Evolutionary conservation across 2,329 filamentous ascomycete genomes (phyloP), one percentile per base, ranked within the genome.

Genomic region (Periconia sp.): DNA sequence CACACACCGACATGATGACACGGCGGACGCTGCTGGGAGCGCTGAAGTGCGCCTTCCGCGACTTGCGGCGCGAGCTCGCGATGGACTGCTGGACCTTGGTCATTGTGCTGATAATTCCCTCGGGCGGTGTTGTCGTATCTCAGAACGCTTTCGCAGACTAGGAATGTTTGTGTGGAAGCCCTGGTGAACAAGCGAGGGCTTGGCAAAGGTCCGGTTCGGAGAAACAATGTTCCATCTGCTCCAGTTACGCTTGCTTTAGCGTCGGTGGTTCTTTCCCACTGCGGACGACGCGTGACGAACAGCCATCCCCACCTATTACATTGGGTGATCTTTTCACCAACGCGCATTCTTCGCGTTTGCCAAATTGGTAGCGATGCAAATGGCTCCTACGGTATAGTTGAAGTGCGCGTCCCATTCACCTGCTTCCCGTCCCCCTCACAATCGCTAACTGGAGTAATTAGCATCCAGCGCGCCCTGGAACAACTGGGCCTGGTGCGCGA

Each of bases 41-140:
- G 78, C 85, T 83, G 87, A 96, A 99, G 86, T 99, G 93, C 78
- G 91, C 90, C 86, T 96, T 96, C 82, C 94, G 91, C 82, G 91
- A 94, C 91, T 99, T 99, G 84, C 93, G 89, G 82, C 93, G 88
- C 76, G 92, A 96, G 80, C 90, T 91, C 79, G 84, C 78, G 74
- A 91, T 53, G 53, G 57, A 57, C 56, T 57, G 77, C 81, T 84
- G 87, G 77, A 89, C 82, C 80, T 90, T 90, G 75, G 81, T 84
- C 88, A 90, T 90, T 79, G 77, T 84, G 83, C 69, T 64, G 58
- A 58, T 57, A 56, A 65, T 68, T 74, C 64, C 65, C 68, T 61
- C 65, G 42, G 43, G 27, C 43, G 66, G 66, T 61, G 52, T 44
- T 53, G 58, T 56, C 47, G 41, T 57, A 41, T 58, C 33, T 45